phyloP scores from a whole-genome alignment of 257 asterid genomes.

The Capsicum chinense region DNA sequence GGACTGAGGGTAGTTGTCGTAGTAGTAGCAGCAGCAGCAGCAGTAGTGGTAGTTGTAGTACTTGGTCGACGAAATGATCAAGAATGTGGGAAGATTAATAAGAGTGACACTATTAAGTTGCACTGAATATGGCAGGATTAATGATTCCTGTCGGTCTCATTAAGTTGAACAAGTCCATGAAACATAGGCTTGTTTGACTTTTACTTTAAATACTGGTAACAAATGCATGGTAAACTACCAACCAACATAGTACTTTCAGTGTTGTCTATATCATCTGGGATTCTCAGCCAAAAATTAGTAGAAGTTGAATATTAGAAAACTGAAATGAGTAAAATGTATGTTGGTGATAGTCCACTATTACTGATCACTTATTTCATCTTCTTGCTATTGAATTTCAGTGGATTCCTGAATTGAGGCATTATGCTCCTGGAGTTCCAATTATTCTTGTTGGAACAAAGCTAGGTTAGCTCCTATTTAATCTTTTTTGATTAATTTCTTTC shows the following conservation, averaged over 20 bases:
- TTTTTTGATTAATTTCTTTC: background rate
- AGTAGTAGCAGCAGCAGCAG: background rate
- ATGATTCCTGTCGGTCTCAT: background rate
- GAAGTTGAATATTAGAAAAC: background rate
- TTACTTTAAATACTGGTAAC: background rate
- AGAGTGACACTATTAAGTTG: background rate
- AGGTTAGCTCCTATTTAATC: slow-evolving; percentile 55
- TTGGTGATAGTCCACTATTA: slow-evolving; percentile 26
- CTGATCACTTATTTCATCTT: slow-evolving; percentile 11
- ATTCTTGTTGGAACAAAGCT: slow-evolving; percentile 96
- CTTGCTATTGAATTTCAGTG: slow-evolving; percentile 61
- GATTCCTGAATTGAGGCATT: slow-evolving; percentile 94
- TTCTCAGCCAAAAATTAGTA: background rate
- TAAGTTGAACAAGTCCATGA: background rate
- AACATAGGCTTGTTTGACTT: background rate
- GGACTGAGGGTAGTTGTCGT: background rate
- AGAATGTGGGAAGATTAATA: background rate
- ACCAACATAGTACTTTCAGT: background rate
- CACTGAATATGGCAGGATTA: background rate
- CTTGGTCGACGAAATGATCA: background rate
- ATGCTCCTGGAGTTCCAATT: slow-evolving; percentile 89
- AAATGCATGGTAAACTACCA: background rate
- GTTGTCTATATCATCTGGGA: background rate
- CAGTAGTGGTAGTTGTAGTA: background rate
- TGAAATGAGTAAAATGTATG: background rate